Evolutionary conservation across 2,329 filamentous ascomycete genomes (phyloP).

Genomic region (Tolypocladium ophioglossoides): DNA sequence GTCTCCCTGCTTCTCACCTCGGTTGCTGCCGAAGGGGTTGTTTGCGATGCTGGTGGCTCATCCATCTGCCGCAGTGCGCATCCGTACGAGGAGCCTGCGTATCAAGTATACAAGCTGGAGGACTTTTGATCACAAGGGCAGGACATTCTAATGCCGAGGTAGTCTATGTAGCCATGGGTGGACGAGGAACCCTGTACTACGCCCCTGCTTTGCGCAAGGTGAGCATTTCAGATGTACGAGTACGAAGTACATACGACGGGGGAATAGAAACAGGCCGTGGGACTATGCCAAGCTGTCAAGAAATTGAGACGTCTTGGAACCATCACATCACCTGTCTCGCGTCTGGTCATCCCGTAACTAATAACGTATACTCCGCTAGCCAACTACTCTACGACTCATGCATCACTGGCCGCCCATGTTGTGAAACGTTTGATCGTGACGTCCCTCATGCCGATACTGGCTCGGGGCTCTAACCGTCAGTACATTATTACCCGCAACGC

Average conservation of each 20-base stretch:
- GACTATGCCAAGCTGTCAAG: neutral
- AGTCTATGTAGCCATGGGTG: neutral
- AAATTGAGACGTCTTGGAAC: neutral
- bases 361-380: neutral
- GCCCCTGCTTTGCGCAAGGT: neutral
- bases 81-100: constrained; percentile 41
- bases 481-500: constrained; percentile 26
- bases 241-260: too few relatives aligned
- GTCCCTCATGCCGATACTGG: neutral
- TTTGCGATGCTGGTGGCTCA: neutral
- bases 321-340: neutral
- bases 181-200: neutral
- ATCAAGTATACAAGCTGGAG: constrained; percentile 37
- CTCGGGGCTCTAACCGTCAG: constrained; percentile 16
- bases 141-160: neutral
- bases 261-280: neutral
- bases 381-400: neutral
- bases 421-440: neutral
- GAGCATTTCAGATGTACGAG: neutral
- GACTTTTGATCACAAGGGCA: constrained; percentile 24
- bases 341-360: neutral
- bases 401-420: neutral
- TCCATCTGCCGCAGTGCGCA: constrained; percentile 21
- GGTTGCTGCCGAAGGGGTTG: too few relatives aligned
- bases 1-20: constrained; percentile 14